Conservation (phyloP, 345 rosid species). For the Citrus cavaleriei region DNA sequence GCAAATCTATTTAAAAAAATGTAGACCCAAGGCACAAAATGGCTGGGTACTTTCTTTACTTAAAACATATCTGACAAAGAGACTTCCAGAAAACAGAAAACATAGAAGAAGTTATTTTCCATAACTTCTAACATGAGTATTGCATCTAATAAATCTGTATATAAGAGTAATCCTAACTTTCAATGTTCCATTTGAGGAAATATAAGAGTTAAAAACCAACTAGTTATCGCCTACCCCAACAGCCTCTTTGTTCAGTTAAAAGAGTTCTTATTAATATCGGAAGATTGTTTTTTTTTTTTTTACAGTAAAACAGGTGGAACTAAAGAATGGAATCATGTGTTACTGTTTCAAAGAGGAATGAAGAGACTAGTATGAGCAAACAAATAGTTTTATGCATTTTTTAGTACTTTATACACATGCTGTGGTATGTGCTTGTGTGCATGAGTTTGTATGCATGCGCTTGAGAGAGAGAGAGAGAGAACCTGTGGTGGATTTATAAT, state of each 20-base stretch:
- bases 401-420: not conserved
- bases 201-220: not conserved
- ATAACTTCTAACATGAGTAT: not conserved
- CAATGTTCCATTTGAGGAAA: not conserved
- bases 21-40: not conserved
- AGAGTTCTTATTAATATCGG: not conserved
- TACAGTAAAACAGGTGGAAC: not conserved
- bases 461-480: slow-evolving; percentile 30
- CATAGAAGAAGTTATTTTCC: too few species aligned
- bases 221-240: not conserved
- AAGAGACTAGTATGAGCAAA: not conserved
- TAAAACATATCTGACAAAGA: not conserved
- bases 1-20: not conserved
- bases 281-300: not conserved
- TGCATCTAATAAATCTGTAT: not conserved
- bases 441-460: not conserved
- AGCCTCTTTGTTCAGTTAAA: not conserved
- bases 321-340: not conserved
- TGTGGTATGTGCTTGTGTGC: not conserved
- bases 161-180: not conserved
- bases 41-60: not conserved
- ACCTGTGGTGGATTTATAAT: slow-evolving; percentile 87
- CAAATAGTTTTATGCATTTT: not conserved
- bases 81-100: not conserved
- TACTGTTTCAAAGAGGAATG: not conserved